These are phyloP conservation scores for Acanthamoeba lenticulata DNA, from an alignment of 208 protist species.

Conservation along the genomic window DNA sequence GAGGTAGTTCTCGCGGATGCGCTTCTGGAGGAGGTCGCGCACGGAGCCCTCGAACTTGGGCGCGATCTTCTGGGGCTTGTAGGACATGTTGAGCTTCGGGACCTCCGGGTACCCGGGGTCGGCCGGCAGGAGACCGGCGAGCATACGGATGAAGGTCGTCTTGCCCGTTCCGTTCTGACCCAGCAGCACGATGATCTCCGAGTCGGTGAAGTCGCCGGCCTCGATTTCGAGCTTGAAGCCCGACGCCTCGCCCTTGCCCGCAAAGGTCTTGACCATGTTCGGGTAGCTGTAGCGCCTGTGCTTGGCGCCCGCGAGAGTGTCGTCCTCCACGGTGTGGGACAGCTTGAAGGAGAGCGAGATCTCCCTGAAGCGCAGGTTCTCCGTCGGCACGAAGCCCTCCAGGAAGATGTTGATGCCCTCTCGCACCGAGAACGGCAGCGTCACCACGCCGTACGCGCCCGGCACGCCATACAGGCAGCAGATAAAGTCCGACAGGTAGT, in stretches of 20 bases:
- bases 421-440: conserved; percentile 98
- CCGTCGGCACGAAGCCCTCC: conserved; percentile 99
- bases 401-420: conserved; percentile 99
- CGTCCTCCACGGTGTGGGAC: conserved; percentile 84
- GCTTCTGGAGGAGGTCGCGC: conserved; percentile 95
- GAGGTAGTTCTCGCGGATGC: conserved; percentile 94
- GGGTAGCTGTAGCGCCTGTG: conserved; percentile 94
- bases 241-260: conserved; percentile 67
- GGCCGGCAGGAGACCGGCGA: conserved; percentile 69
- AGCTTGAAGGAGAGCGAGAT: conserved; percentile 96
- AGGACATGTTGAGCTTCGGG: conserved; percentile 97
- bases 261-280: conserved; percentile 96
- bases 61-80: conserved; percentile 99
- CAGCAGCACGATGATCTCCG: conserved; percentile 99
- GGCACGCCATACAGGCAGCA: conserved; percentile 99
- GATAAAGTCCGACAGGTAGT: conserved; percentile 99
- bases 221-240: conserved; percentile 95
- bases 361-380: conserved; percentile 99
- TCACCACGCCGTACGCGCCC: conserved; percentile 99
- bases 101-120: conserved; percentile 86
- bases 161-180: conserved; percentile 99
- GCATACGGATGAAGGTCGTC: conserved; percentile 72
- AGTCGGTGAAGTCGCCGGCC: conserved; percentile 96
- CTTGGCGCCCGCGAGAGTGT: conserved; percentile 78
- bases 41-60: conserved; percentile 98